Percentiles rank a stretch among this genome's conserved stretches.
phyloP scores from a whole-genome alignment of 2,329 filamentous ascomycete genomes.

The Canariomyces notabilis region DNA sequence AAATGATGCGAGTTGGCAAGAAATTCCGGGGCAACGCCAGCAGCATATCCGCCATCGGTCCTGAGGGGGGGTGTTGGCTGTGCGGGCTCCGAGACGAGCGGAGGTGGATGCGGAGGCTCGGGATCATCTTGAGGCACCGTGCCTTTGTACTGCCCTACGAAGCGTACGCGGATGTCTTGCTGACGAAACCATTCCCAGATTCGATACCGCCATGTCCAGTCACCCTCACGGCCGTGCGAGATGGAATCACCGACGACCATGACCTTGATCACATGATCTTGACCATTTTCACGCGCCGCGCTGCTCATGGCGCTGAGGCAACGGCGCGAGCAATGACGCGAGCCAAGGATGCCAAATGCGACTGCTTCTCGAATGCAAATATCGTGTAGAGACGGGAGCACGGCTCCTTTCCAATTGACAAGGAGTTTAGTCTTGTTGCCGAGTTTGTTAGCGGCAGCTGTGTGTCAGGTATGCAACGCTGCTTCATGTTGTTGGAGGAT shows the following conservation, averaged over 20 bases:
- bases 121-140: constrained; percentile 25
- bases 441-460: no score
- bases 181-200: constrained; percentile 36
- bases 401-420: no score
- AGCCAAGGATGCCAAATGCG: no score
- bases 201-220: constrained; percentile 40
- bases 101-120: constrained; percentile 18
- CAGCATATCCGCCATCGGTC: constrained; percentile 30
- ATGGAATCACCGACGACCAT: constrained; percentile 38
- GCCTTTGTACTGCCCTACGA: constrained; percentile 36
- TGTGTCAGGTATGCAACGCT: no score
- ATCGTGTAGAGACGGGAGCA: no score
- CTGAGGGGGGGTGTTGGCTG: constrained; percentile 10
- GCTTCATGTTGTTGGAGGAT: no score
- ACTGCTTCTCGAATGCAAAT: no score
- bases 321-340: no score
- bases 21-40: constrained; percentile 25
- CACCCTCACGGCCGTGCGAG: constrained; percentile 35
- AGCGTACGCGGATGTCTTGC: constrained; percentile 24
- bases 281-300: neutral
- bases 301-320: no score
- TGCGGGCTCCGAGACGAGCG: constrained; percentile 12
- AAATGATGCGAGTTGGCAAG: constrained; percentile 30
- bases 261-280: constrained; percentile 15
- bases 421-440: no score